Evolutionary conservation across 257 asterid species (phyloP).

Genomic region (Cinchona pubescens): DNA sequence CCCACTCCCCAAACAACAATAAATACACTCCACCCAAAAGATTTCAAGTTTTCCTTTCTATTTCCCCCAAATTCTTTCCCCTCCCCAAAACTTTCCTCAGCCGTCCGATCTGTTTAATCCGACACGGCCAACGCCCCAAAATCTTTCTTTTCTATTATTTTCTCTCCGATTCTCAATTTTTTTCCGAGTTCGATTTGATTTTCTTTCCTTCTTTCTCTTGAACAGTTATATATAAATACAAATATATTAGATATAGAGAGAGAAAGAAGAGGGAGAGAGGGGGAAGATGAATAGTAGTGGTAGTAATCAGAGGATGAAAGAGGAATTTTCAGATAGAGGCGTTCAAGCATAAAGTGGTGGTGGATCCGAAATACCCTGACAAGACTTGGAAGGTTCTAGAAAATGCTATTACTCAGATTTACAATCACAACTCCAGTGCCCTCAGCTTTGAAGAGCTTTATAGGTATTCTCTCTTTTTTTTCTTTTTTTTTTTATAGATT

Average conservation of each 20-base stretch:
- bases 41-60: neutral
- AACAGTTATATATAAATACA: neutral
- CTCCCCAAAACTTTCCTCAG: neutral
- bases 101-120: constrained; percentile 16
- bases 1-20: neutral
- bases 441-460: constrained; percentile 87
- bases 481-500: neutral
- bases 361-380: constrained; percentile 91
- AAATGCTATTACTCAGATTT: constrained; percentile 82
- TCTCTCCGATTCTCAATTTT: neutral
- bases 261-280: neutral
- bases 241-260: neutral
- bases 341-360: constrained; percentile 78
- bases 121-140: neutral
- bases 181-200: constrained; percentile 17
- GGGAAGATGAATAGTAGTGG: constrained; percentile 41
- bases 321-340: constrained; percentile 86
- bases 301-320: constrained; percentile 64
- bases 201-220: neutral
- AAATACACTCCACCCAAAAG: neutral
- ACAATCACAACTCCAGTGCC: constrained; percentile 81
- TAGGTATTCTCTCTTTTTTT: constrained; percentile 41
- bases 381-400: constrained; percentile 90
- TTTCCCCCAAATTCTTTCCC: neutral
- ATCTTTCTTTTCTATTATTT: neutral